Evolutionary conservation across 306 rosid species (phyloP), one percentile per base, ranked within the genome.

Genomic region (Rosa rugosa): DNA sequence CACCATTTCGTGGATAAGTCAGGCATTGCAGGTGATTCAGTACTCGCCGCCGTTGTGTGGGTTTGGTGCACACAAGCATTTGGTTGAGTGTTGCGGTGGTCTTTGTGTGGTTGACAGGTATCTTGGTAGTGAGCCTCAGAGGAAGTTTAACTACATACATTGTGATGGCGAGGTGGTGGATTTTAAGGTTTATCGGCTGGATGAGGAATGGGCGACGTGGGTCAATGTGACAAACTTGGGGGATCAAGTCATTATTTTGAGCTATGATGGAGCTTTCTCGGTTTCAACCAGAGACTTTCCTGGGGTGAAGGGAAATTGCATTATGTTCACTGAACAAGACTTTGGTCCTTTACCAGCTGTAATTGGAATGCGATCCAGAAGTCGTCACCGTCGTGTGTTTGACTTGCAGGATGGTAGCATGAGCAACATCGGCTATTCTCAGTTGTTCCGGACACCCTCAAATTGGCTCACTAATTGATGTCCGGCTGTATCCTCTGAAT

Each of bases 1-100:
- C 0, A 85, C 89, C 0, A 84, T 94, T 53, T 92, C 85, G 14
- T 92, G 98, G 94, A 68, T 94, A 18, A 88, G 86, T 40, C 73
- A 69, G 9, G 78, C 85, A 0, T 69, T 88, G 77, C 81, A 77
- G 51, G 56, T 90, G 80, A 51, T 94, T 2, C 93, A 86, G 27
- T 92, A 83, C 72, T 83, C 91, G 4, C 96, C 98, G 70, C 90
- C 86, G 0, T 67, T 91, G 72, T 80, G 83, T 54, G 91, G 97
- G 4, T 49, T 81, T 16, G 98, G 97, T 2, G 50, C 71, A 56
- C 85, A 80, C 71, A 94, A 92, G 64, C 89, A 92, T 71, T 34
- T 92, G 85, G 88, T 87, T 8, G 97, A 89, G 66, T 89, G 86
- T 4, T 75, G 88, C 69, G 97, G 90, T 54, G 83, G 71, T 69